phyloP scores from a whole-genome alignment of 108 stramenopile genomes.

The Nitzschia sp. region DNA sequence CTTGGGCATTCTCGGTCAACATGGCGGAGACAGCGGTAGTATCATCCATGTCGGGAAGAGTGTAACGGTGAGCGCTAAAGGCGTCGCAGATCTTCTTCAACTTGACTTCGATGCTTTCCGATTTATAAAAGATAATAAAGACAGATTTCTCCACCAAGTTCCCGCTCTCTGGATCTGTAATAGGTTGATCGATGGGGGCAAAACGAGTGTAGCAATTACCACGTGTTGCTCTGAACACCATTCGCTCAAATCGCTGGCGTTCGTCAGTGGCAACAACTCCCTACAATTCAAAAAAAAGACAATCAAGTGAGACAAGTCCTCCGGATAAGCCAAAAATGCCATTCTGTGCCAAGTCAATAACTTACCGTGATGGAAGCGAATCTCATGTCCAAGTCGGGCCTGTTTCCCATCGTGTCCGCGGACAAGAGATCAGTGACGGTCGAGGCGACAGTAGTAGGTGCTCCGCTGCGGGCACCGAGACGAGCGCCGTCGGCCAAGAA shows the following conservation, averaged over 20 bases:
- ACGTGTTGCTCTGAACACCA: constrained; percentile 96
- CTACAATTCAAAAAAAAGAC: too few relatives aligned
- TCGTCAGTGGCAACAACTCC: constrained; percentile 93
- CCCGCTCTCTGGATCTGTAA: constrained; percentile 87
- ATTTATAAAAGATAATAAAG: constrained; percentile 98
- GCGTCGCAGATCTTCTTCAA: constrained; percentile 98
- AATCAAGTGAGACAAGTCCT: too few relatives aligned
- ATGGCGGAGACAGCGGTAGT: constrained; percentile 74
- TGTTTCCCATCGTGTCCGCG: constrained; percentile 49
- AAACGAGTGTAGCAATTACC: constrained; percentile 97
- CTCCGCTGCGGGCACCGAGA: constrained; percentile 42
- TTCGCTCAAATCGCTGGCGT: constrained; percentile 91
- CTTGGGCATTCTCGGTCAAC: constrained; percentile 88
- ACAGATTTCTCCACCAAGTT: constrained; percentile 85
- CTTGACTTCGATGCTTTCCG: constrained; percentile 88
- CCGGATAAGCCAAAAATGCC: too few relatives aligned
- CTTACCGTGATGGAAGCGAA: constrained; percentile 93
- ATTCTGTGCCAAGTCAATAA: too few relatives aligned
- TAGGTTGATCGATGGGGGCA: constrained; percentile 91
- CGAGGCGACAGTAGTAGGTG: constrained; percentile 21
- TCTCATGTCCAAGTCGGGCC: constrained; percentile 90
- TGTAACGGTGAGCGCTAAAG: constrained; percentile 94
- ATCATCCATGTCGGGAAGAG: constrained; percentile 94
- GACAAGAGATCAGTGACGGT: constrained; percentile 44
- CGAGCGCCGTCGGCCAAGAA: constrained; percentile 89